Percentiles rank a stretch among this genome's conserved stretches.
Evolutionary conservation across 495 filamentous ascomycete genomes (phyloP).

Genomic region (Penicillium maclennaniae): DNA sequence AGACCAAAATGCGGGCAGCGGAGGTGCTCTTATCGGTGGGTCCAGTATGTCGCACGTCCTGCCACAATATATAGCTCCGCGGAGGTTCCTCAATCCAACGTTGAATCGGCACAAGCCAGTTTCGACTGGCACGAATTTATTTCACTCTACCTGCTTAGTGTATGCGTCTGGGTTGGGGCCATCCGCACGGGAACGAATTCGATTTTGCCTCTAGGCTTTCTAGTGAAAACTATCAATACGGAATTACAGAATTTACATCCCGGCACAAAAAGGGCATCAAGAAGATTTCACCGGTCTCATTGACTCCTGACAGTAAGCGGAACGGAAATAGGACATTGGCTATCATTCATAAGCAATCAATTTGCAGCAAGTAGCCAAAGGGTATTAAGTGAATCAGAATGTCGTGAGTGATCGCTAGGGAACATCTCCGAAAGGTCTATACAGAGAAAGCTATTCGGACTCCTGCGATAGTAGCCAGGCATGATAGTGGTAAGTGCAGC

Average conservation of each 20-base stretch:
- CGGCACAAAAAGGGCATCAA: too few species aligned
- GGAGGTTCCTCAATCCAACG: neutral
- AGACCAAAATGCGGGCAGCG: neutral
- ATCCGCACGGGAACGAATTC: too few species aligned
- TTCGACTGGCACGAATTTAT: too few species aligned
- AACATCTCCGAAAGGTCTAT: constrained; percentile 12
- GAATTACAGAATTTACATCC: too few species aligned
- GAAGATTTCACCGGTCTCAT: neutral
- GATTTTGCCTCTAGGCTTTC: too few species aligned
- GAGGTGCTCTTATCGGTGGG: neutral
- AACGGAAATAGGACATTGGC: neutral
- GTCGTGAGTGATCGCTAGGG: constrained; percentile 1
- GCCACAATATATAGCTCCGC: neutral
- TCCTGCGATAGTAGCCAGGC: neutral
- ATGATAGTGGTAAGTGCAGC: neutral
- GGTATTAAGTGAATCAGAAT: constrained; percentile 19
- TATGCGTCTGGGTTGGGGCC: too few species aligned
- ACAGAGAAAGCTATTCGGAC: neutral
- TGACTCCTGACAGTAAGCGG: neutral
- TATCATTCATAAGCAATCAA: constrained; percentile 1
- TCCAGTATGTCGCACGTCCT: neutral
- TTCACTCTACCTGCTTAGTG: too few species aligned
- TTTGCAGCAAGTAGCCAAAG: constrained; percentile 4
- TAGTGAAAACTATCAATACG: too few species aligned
- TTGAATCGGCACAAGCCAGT: too few species aligned